Evolutionary conservation across 768 basidiomycete genomes (phyloP).

Genomic region (Serendipita sp.): DNA sequence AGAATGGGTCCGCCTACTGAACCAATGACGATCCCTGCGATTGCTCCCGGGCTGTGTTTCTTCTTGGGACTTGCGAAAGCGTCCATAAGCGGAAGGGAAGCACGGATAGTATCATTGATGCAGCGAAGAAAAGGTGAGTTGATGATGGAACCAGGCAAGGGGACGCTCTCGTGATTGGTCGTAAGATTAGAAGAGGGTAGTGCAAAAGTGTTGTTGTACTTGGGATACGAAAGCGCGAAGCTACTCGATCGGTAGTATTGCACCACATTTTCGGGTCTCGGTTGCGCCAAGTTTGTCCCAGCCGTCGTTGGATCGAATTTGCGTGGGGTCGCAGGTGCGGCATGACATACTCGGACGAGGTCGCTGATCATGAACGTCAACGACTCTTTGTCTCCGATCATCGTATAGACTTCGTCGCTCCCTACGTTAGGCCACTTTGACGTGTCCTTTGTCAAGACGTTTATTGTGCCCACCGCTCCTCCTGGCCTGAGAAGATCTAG

Average conservation of each 20-base stretch:
- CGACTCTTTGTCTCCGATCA: slow-evolving; percentile 5
- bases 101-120: neutral
- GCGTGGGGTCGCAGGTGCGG: neutral
- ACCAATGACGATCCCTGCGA: neutral
- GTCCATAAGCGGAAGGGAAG: neutral
- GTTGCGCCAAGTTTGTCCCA: neutral
- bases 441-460: neutral
- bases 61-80: neutral
- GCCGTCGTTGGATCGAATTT: neutral
- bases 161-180: neutral
- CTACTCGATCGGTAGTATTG: slow-evolving; percentile 10
- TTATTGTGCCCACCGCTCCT: neutral
- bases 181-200: neutral
- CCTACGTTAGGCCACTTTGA: neutral
- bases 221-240: slow-evolving; percentile 7
- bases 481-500: slow-evolving; percentile 5
- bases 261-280: slow-evolving; percentile 5
- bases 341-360: slow-evolving; percentile 2
- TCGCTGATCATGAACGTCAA: slow-evolving; percentile 2
- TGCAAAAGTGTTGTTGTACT: slow-evolving; percentile 9
- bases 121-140: neutral
- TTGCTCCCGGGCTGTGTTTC: neutral
- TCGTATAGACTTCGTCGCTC: neutral
- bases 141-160: neutral
- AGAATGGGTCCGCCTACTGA: neutral